Base-by-base conservation (phyloP, 495 filamentous ascomycete species). In the Penicillium tannophilum region DNA sequence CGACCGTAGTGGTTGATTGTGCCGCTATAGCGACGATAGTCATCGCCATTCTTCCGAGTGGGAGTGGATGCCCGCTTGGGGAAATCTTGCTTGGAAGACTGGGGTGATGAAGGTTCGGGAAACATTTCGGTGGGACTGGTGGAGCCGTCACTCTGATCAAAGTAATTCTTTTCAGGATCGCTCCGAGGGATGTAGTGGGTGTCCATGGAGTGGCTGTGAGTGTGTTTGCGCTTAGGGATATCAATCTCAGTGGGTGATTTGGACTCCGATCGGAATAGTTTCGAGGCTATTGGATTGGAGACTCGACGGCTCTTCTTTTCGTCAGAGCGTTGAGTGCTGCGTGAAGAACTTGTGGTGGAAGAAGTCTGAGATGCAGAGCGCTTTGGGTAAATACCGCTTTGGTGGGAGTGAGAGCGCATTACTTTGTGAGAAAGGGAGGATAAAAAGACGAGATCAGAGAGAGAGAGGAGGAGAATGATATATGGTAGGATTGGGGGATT, bases 1-100 rank as follows among this genome's bases (percentile, higher is more conserved):
- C 78, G 72, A n/a, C 78, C 78, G 43, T 62, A 79, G 52, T 80
- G 76, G 41, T 74, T 75, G 42, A 79, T 62, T 1, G 76, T 79
- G 14, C 71, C 71, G 48, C 63, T 73, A 57, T 75, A 77, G 56
- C 75, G 72, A 24, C 73, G 73, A 57, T 77, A 72, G 55, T 75
- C 71, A 19, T 72, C 69, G 56, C 66, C 72, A 47, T 57, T 69
- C 31, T 65, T 68, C 59, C 64, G 58, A 20, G 64, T 67, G 19
- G 62, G 55, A 31, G 56, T 63, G 1, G 64, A 54, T 49, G 56
- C n/a, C n/a, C 26, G 26, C 47, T 50, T 50, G 47, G 30, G 26
- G 44, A 54, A 54, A 23, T 66, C 62, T 35, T 23, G 33, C 60
- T 63, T 63, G 17, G 61, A 59, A 33, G 60, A 65, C 10, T 54